A percentile compares a stretch with the other conserved stretches of the same genome.
These are phyloP conservation scores for Pichiaceae sp. DNA, from an alignment of 1,139 yeast genomes.

Conservation along the genomic window DNA sequence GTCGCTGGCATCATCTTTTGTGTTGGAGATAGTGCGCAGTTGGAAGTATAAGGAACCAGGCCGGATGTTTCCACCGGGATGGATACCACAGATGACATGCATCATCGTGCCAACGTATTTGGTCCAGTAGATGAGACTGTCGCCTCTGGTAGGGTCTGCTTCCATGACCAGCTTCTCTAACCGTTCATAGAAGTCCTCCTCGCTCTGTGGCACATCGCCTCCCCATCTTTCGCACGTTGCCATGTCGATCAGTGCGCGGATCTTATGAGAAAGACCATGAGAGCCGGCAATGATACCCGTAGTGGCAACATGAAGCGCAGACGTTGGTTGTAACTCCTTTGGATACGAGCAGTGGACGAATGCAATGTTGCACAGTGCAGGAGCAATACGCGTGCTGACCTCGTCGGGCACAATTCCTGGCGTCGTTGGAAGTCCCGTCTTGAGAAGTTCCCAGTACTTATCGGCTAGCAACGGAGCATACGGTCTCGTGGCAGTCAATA, in stretches of 20 bases:
- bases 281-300: slow-evolving; percentile 63
- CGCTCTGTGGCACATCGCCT: slow-evolving; percentile 53
- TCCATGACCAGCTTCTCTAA: slow-evolving; percentile 36
- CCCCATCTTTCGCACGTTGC: slow-evolving; percentile 73
- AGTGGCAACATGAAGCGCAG: slow-evolving; percentile 58
- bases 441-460: slow-evolving; percentile 40
- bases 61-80: slow-evolving; percentile 65
- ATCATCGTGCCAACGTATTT: slow-evolving; percentile 56
- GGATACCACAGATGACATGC: slow-evolving; percentile 67
- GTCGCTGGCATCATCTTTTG: neutral
- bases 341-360: slow-evolving; percentile 67
- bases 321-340: slow-evolving; percentile 62
- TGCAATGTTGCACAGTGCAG: slow-evolving; percentile 61
- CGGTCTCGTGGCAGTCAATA: slow-evolving; percentile 53
- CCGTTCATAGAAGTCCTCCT: slow-evolving; percentile 32
- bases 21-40: slow-evolving; percentile 14
- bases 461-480: slow-evolving; percentile 54
- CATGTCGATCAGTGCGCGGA: slow-evolving; percentile 56
- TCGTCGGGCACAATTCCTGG: slow-evolving; percentile 41
- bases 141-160: slow-evolving; percentile 37
- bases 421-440: slow-evolving; percentile 39
- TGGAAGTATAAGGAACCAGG: slow-evolving; percentile 37
- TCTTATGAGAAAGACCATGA: slow-evolving; percentile 60
- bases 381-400: slow-evolving; percentile 47
- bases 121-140: slow-evolving; percentile 53